These are phyloP conservation scores for Arbutus unedo DNA, from an alignment of 148 eudicot species.

Conservation along the genomic window DNA sequence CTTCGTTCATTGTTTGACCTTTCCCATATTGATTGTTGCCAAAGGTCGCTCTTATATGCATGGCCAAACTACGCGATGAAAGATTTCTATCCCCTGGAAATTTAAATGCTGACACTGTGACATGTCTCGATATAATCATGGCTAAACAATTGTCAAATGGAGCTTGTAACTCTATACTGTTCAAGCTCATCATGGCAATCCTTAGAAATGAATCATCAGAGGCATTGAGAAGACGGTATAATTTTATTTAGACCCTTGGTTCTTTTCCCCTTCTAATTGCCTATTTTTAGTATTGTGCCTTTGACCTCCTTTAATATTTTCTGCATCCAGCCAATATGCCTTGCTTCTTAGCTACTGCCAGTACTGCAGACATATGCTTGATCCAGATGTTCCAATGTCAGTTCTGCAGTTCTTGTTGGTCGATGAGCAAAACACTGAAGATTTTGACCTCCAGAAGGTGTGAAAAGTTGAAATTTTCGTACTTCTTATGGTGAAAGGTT, in stretches of 20 bases:
- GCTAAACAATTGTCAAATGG: conserved; percentile 88
- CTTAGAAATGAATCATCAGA: conserved; percentile 89
- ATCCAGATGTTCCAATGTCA: conserved; percentile 84
- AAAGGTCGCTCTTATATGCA: conserved; percentile 88
- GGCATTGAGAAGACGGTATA: conserved; percentile 90
- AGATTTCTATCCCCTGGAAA: conserved; percentile 67
- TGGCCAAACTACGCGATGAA: conserved; percentile 95
- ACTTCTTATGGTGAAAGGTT: not conserved
- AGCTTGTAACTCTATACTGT: conserved; percentile 75
- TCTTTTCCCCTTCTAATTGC: not conserved
- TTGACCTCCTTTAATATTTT: conserved; percentile 21
- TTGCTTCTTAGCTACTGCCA: conserved; percentile 89
- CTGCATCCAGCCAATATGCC: conserved; percentile 76
- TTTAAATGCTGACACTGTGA: conserved; percentile 61
- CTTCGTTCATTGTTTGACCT: conserved; percentile 11
- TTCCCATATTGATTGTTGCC: conserved; percentile 11
- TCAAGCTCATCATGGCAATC: conserved; percentile 74
- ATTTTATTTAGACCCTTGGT: conserved; percentile 8
- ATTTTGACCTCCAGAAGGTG: conserved; percentile 83
- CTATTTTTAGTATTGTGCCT: not conserved
- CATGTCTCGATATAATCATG: conserved; percentile 76
- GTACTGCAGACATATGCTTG: conserved; percentile 92
- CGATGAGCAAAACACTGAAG: conserved; percentile 70
- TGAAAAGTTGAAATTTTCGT: not conserved
- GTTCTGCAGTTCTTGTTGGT: conserved; percentile 70